Conservation (phyloP, 768 basidiomycete species). For the Termitomyces sp. region DNA sequence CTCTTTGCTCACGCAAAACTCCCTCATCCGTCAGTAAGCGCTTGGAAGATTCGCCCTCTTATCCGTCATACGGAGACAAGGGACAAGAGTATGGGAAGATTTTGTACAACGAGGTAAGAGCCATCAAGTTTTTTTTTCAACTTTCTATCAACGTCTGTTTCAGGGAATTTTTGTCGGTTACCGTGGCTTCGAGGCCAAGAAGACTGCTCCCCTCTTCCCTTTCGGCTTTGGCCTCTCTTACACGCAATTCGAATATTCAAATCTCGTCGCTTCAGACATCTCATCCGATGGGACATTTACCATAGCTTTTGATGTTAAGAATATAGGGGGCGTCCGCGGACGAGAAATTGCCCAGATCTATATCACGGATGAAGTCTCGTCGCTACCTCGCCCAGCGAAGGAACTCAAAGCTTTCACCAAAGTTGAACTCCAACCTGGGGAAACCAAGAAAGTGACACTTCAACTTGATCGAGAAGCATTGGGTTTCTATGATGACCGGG, state of each 20-base stretch:
- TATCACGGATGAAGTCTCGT: conserved; percentile 33
- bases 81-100: conserved; percentile 39
- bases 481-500: conserved; percentile 41
- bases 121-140: background rate
- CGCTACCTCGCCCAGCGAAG: conserved; percentile 37
- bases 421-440: conserved; percentile 37
- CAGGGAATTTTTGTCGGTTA: conserved; percentile 50
- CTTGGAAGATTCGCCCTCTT: conserved; percentile 48
- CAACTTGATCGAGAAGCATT: conserved; percentile 42
- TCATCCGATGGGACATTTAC: conserved; percentile 28
- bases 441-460: conserved; percentile 31
- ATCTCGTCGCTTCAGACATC: conserved; percentile 28
- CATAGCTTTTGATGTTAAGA: conserved; percentile 39
- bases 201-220: conserved; percentile 41
- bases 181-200: conserved; percentile 40
- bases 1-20: background rate
- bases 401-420: conserved; percentile 46
- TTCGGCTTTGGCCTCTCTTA: conserved; percentile 61
- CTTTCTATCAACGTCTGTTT: background rate
- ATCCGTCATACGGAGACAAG: conserved; percentile 36
- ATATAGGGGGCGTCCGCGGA: conserved; percentile 37
- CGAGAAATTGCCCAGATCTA: conserved; percentile 45
- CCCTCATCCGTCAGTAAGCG: conserved; percentile 26
- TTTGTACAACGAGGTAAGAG: conserved; percentile 37
- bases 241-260: conserved; percentile 48